Conservation (phyloP, 75 land plant genomes). For the Picea sitchensis region DNA sequence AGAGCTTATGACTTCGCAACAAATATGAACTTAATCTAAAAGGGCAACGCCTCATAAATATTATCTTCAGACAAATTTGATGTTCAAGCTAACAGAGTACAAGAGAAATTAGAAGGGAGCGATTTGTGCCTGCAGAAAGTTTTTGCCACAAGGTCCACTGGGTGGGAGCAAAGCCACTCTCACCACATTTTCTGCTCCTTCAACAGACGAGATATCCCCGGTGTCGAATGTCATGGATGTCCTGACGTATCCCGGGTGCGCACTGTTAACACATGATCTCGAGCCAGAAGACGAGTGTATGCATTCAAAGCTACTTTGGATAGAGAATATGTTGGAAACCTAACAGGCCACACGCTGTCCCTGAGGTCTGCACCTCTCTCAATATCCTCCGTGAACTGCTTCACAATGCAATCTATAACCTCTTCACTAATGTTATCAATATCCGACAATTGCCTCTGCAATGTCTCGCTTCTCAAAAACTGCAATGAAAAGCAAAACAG, state of each 20-base stretch:
- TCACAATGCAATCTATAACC: constrained; percentile 21
- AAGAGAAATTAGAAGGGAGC: neutral
- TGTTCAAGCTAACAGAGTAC: too few species aligned
- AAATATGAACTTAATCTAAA: too few species aligned
- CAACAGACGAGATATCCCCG: neutral
- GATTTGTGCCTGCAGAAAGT: neutral
- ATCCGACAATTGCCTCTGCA: constrained; percentile 12
- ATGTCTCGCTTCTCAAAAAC: too few species aligned
- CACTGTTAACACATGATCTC: too few species aligned
- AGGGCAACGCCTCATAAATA: too few species aligned
- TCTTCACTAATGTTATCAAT: constrained; percentile 14
- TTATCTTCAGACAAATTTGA: too few species aligned
- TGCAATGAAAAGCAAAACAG: too few species aligned
- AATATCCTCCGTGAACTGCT: constrained; percentile 21
- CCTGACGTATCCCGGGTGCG: too few species aligned
- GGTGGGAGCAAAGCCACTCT: constrained; percentile 24
- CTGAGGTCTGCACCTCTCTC: constrained; percentile 7
- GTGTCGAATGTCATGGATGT: too few species aligned
- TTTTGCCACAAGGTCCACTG: constrained; percentile 18
- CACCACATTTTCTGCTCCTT: constrained; percentile 26
- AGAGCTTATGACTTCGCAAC: too few species aligned
- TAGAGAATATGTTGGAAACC: constrained; percentile 11
- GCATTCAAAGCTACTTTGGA: constrained; percentile 48
- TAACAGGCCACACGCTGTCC: constrained; percentile 23
- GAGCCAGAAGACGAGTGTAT: constrained; percentile 11